Conservation (phyloP, 2,329 filamentous ascomycete species). For the Aspergillus arachidicola region DNA sequence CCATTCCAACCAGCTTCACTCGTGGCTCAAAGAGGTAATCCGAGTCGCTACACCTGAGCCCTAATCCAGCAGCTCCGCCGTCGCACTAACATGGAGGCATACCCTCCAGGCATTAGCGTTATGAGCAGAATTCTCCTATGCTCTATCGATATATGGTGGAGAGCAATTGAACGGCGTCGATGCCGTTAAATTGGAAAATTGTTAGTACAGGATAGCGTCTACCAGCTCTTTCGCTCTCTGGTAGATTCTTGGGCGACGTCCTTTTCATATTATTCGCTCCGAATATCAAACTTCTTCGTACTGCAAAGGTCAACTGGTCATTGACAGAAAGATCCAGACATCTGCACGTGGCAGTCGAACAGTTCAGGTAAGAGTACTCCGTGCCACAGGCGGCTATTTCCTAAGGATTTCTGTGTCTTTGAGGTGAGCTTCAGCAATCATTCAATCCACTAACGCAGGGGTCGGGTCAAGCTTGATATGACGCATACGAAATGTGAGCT, state of each 20-base stretch:
- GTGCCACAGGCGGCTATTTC: not conserved
- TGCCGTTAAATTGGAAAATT: not conserved
- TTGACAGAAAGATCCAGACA: not conserved
- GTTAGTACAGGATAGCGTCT: not conserved
- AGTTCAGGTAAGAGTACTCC: not conserved
- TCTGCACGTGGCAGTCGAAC: not conserved
- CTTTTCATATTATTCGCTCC: not conserved
- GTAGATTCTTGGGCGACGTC: no score
- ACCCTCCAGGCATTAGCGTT: not conserved
- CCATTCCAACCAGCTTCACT: not conserved
- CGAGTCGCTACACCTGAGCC: not conserved
- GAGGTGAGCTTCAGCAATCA: not conserved
- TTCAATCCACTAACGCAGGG: not conserved
- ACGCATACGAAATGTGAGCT: not conserved
- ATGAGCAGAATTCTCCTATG: not conserved
- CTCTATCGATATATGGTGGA: not conserved
- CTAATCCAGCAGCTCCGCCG: no score
- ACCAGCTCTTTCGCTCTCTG: not conserved
- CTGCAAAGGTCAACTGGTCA: not conserved
- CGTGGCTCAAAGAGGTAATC: not conserved
- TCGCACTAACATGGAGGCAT: not conserved
- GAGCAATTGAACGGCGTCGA: not conserved
- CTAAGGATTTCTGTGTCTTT: not conserved
- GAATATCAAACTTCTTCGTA: not conserved
- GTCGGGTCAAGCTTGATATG: not conserved